Conservation (phyloP, 2,329 filamentous ascomycete genomes). For the Conoideocrella luteorostrata region DNA sequence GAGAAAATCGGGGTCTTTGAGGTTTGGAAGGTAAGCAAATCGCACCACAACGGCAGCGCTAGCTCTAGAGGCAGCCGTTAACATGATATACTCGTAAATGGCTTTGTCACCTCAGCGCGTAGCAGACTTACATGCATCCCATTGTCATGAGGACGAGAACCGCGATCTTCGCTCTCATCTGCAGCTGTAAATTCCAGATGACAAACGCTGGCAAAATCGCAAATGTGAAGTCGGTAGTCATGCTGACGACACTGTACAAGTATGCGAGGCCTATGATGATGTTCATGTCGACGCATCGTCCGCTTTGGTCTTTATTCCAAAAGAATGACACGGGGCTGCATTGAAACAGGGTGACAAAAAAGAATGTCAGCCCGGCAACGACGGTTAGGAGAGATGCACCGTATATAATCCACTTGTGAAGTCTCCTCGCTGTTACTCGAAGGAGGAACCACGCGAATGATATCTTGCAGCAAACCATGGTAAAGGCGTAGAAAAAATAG, state of each 20-base stretch:
- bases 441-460: slow-evolving; percentile 38
- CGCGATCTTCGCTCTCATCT: slow-evolving; percentile 41
- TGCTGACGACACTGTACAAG: slow-evolving; percentile 42
- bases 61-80: slow-evolving; percentile 17
- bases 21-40: slow-evolving; percentile 30
- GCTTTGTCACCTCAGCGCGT: neutral
- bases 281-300: slow-evolving; percentile 31
- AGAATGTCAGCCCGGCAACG: slow-evolving; percentile 31
- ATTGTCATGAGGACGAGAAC: slow-evolving; percentile 48
- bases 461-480: slow-evolving; percentile 33
- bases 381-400: slow-evolving; percentile 27
- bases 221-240: slow-evolving; percentile 44
- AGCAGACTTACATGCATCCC: slow-evolving; percentile 41
- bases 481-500: slow-evolving; percentile 29
- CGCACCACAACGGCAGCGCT: slow-evolving; percentile 37
- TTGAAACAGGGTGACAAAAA: slow-evolving; percentile 35
- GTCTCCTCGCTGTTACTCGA: slow-evolving; percentile 29
- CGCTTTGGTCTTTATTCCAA: slow-evolving; percentile 29
- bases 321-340: slow-evolving; percentile 34
- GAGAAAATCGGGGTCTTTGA: slow-evolving; percentile 35
- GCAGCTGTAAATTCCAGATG: slow-evolving; percentile 50
- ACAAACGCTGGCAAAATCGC: slow-evolving; percentile 48
- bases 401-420: slow-evolving; percentile 30
- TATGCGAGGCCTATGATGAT: slow-evolving; percentile 47
- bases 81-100: slow-evolving; percentile 11